These are phyloP conservation scores for Zygosaccharomyces sapae DNA, from an alignment of 1,139 yeast species.

Conservation along the genomic window DNA sequence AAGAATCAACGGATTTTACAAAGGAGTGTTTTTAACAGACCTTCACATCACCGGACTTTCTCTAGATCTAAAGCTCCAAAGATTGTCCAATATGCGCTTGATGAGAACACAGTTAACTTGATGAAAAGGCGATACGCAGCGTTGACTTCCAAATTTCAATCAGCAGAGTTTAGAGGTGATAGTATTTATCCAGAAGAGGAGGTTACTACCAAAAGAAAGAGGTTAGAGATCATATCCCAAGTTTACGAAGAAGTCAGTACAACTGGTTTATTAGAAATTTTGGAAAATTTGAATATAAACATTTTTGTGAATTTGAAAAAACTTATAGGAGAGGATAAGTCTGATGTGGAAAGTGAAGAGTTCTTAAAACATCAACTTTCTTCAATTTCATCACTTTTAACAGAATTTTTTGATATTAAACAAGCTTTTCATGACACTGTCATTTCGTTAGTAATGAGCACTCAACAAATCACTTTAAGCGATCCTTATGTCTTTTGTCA, in stretches of 20 bases:
- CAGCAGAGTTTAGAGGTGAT: slow-evolving; percentile 10
- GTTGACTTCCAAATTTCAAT: slow-evolving; percentile 19
- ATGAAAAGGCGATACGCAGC: slow-evolving; percentile 25
- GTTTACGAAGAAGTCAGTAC: slow-evolving; percentile 35
- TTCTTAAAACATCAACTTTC: slow-evolving; percentile 32
- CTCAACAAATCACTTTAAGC: slow-evolving; percentile 64
- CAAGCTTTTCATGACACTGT: slow-evolving; percentile 68
- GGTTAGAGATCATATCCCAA: slow-evolving; percentile 32
- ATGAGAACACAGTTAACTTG: slow-evolving; percentile 24
- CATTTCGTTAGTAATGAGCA: slow-evolving; percentile 57
- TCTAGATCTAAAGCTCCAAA: slow-evolving; percentile 22
- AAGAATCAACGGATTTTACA: slow-evolving; percentile 2
- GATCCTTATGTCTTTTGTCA: slow-evolving; percentile 73
- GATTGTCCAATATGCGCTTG: slow-evolving; percentile 25
- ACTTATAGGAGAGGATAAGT: slow-evolving; percentile 12
- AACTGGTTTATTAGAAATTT: slow-evolving; percentile 28
- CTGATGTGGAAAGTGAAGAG: slow-evolving; percentile 33
- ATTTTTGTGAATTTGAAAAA: slow-evolving; percentile 30
- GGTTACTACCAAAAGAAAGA: slow-evolving; percentile 18
- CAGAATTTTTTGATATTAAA: slow-evolving; percentile 71
- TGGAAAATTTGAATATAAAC: slow-evolving; percentile 33
- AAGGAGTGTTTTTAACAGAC: slow-evolving; percentile 11
- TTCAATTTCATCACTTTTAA: slow-evolving; percentile 42
- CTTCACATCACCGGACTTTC: slow-evolving; percentile 18
- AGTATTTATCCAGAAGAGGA: slow-evolving; percentile 11